Base-by-base conservation (phyloP, 176 grass and related monocot genomes). In the Bothriochloa decipiens region DNA sequence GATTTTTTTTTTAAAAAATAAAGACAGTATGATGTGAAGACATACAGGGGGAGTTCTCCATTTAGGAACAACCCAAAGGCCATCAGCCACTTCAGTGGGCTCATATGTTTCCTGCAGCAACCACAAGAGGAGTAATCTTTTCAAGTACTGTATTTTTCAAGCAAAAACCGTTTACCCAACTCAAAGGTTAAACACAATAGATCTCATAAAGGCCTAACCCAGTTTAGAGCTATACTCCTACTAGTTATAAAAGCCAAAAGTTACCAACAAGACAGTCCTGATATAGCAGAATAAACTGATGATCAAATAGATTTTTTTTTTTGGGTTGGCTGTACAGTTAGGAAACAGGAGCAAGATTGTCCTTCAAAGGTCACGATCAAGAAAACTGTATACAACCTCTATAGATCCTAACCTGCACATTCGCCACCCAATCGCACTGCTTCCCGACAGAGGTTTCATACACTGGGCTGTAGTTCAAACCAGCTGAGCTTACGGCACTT, bases 41-140 rank as follows among this genome's bases (percentile, higher is more conserved):
- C 89, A 86, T 95, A 95, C 93, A 16, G 83, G 92, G 58, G 91
- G 85, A 46, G 87, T 89, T 79, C 81, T 95, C 96, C 96, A 95
- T 85, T 91, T 84, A n/a, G 96, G 96, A 83, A 98, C 88, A 58
- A 98, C 85, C 96, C 96, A 98, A 63, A 98, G 93, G 82, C 74
- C 91, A 87, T 91, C 85, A 77, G 53, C 84, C 14, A 95, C 85
- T 85, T 94, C 84, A 70, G 85, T 95, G 6, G 93, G 80, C 71
- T 94, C 80, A 49, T 90, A 94, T 40, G 73, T 83, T 86, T 94
- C 89, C 96, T 93, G 83, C 78, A 79, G 10, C 68, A 12, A 80
- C 22, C 70, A 76, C 23, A 91, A 8, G 22, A 58, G 61, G 22
- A 58, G 61, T 45, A 74, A 75, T 33, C 0, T 25, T 79, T 39